A percentile compares a stretch with the other conserved stretches of the same genome.
Conservation (phyloP, 106 monocot species). For the Dendrobium officinale region DNA sequence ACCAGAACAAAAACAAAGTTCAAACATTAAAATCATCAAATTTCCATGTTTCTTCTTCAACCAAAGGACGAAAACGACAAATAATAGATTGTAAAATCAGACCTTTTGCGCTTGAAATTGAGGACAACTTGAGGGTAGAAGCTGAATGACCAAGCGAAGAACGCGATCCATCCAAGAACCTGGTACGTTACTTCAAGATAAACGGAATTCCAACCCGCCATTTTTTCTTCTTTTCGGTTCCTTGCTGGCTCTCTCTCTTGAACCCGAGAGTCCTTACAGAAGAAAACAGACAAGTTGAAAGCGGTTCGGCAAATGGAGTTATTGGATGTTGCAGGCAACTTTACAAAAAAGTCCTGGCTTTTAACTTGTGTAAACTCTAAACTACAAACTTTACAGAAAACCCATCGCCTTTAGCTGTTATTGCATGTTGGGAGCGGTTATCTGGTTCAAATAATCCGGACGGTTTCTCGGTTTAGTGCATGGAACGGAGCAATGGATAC, state of each 20-base stretch:
- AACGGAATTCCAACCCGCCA: constrained; percentile 69
- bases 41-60: not conserved
- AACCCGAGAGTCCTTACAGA: not conserved
- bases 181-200: constrained; percentile 55
- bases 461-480: not conserved
- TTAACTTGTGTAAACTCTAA: not conserved
- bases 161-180: constrained; percentile 80
- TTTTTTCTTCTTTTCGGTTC: constrained; percentile 3
- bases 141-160: constrained; percentile 87
- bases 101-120: constrained; percentile 82
- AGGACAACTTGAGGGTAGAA: constrained; percentile 93
- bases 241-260: not conserved
- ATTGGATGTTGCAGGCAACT: not conserved
- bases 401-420: not conserved
- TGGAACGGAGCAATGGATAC: constrained; percentile 12
- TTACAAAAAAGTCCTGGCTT: not conserved
- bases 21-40: constrained; percentile 6
- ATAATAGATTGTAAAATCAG: not conserved
- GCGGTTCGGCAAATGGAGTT: not conserved
- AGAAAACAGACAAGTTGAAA: not conserved
- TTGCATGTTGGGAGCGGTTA: too few species aligned
- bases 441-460: not conserved
- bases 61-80: not conserved
- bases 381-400: not conserved
- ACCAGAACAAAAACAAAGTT: constrained; percentile 10